Evolutionary conservation across 179 eudicot species (phyloP).

Genomic region (Silene coronaria): DNA sequence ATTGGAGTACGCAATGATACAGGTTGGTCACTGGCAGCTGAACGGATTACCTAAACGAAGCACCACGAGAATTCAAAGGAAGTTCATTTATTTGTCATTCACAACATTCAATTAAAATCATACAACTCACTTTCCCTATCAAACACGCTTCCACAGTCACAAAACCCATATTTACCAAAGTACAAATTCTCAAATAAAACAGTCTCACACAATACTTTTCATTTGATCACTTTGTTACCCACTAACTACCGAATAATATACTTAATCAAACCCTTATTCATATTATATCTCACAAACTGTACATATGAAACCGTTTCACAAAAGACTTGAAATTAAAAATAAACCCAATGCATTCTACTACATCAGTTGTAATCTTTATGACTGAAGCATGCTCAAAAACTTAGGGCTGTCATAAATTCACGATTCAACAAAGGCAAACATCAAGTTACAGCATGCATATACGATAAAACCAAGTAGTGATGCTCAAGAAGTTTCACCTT

Average conservation of each 20-base stretch:
- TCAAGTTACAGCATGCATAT: background rate
- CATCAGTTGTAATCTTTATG: background rate
- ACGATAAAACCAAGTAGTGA: background rate
- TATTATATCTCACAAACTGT: background rate
- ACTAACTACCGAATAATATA: background rate
- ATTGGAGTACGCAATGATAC: constrained; percentile 31
- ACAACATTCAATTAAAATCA: constrained; percentile 7
- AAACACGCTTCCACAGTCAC: background rate
- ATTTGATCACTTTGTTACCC: too few species aligned
- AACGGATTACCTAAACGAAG: constrained; percentile 51
- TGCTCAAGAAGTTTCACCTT: constrained; percentile 35
- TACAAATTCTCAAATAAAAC: background rate
- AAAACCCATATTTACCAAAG: background rate
- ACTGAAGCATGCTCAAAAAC: background rate
- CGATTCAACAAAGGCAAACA: background rate
- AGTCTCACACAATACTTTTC: background rate
- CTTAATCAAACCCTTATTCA: background rate
- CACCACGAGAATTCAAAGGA: constrained; percentile 17
- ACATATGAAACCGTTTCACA: background rate
- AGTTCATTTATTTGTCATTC: constrained; percentile 17
- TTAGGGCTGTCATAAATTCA: background rate
- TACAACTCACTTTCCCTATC: background rate
- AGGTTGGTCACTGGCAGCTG: constrained; percentile 40
- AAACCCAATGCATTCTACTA: background rate
- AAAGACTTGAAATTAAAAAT: too few species aligned